Evolutionary conservation across 345 rosid species (phyloP).

Genomic region (Rhodamnia rubescens): DNA sequence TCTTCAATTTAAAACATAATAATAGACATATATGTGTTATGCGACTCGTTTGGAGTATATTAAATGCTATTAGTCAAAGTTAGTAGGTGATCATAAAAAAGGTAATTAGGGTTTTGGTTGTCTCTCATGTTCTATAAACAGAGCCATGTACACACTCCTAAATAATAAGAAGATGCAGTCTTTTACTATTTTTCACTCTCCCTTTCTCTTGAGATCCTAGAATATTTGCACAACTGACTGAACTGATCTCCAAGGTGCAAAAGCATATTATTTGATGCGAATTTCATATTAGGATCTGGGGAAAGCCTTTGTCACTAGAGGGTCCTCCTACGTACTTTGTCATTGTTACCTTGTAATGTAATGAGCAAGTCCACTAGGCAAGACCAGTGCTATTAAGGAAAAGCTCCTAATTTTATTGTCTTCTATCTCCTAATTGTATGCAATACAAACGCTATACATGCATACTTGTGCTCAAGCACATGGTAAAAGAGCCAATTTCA

Average conservation of each 20-base stretch:
- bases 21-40: background rate
- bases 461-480: background rate
- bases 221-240: background rate
- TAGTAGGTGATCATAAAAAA: background rate
- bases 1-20: background rate
- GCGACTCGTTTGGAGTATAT: background rate
- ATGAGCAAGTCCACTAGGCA: background rate
- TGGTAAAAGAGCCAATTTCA: background rate
- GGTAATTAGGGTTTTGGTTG: background rate
- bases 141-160: background rate
- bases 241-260: background rate
- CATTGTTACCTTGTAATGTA: background rate
- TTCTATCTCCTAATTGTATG: background rate
- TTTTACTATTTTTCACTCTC: background rate
- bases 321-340: background rate
- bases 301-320: background rate
- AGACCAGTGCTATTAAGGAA: background rate
- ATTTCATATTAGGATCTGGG: background rate
- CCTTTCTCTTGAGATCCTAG: background rate
- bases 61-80: background rate
- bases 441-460: background rate
- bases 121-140: background rate
- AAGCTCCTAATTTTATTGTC: background rate
- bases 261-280: background rate
- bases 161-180: background rate